phyloP scores from a whole-genome alignment of 768 basidiomycete species.

The Lepiota brunneoincarnata region DNA sequence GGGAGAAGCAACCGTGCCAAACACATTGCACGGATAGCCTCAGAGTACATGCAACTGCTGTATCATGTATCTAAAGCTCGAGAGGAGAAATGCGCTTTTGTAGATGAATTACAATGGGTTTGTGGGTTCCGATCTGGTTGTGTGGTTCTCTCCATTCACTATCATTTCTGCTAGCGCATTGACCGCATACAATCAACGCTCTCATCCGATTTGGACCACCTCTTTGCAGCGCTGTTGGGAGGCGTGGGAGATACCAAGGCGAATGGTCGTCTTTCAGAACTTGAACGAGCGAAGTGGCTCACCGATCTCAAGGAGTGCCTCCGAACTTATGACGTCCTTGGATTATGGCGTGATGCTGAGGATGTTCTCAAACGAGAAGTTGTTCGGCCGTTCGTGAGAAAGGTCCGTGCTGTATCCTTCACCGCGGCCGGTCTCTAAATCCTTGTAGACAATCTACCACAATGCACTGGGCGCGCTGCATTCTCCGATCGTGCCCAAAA shows the following conservation, averaged over 20 bases:
- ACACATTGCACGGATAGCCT: conserved; percentile 79
- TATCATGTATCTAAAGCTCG: conserved; percentile 87
- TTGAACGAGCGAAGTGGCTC: conserved; percentile 60
- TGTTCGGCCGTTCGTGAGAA: conserved; percentile 72
- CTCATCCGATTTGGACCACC: conserved; percentile 80
- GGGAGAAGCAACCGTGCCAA: conserved; percentile 55
- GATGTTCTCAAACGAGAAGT: conserved; percentile 75
- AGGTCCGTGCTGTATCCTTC: conserved; percentile 45
- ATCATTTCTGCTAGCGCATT: conserved; percentile 51
- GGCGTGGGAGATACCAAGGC: conserved; percentile 47
- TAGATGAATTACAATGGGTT: conserved; percentile 86
- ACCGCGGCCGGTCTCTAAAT: conserved; percentile 6
- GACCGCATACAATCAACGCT: conserved; percentile 82
- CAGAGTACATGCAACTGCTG: conserved; percentile 88
- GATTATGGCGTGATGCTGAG: conserved; percentile 86
- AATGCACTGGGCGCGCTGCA: conserved; percentile 66
- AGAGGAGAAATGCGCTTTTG: conserved; percentile 72
- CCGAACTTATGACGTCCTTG: conserved; percentile 73
- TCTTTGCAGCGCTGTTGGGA: conserved; percentile 65
- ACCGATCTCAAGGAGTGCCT: conserved; percentile 78
- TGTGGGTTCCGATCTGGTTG: conserved; percentile 25
- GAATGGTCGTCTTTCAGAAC: conserved; percentile 50
- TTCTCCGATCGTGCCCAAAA: conserved; percentile 76
- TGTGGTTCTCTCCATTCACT: conserved; percentile 2
- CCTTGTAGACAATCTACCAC: conserved; percentile 65